Conservation (phyloP, 176 grass and related monocot species). For the Ensete glaucum region DNA sequence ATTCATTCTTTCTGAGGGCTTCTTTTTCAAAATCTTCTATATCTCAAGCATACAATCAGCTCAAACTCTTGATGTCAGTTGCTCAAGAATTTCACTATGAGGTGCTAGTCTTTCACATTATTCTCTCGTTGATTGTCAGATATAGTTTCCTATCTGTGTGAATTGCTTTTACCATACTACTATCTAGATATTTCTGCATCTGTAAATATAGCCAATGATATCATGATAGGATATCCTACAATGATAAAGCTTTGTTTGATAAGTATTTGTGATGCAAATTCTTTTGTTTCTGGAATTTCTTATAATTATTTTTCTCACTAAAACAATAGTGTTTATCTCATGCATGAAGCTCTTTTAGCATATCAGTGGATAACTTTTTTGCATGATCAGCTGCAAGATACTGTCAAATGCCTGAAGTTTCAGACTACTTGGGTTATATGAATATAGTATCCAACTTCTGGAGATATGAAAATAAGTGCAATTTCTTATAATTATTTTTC, state of each 20-base stretch:
- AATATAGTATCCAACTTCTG: no score
- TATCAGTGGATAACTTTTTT: no score
- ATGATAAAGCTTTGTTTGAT: background rate
- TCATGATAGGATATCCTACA: background rate
- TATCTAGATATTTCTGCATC: background rate
- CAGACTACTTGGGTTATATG: no score
- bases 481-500: background rate
- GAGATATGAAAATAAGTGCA: no score
- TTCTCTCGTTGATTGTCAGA: background rate
- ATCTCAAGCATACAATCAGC: constrained; percentile 43
- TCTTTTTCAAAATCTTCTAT: constrained; percentile 54
- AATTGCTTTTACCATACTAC: background rate
- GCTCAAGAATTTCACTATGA: constrained; percentile 44
- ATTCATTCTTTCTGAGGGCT: constrained; percentile 80
- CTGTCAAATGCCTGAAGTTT: no score
- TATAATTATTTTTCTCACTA: background rate
- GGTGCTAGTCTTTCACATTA: constrained; percentile 33
- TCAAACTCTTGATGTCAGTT: constrained; percentile 38
- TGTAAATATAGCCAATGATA: no score
- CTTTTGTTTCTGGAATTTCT: background rate
- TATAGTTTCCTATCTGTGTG: constrained; percentile 1
- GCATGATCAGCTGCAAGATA: no score
- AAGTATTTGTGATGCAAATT: background rate
- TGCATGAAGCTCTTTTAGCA: no score
- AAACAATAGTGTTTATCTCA: no score